Conservation (phyloP, 2,329 filamentous ascomycete genomes). For the Venturia effusa region DNA sequence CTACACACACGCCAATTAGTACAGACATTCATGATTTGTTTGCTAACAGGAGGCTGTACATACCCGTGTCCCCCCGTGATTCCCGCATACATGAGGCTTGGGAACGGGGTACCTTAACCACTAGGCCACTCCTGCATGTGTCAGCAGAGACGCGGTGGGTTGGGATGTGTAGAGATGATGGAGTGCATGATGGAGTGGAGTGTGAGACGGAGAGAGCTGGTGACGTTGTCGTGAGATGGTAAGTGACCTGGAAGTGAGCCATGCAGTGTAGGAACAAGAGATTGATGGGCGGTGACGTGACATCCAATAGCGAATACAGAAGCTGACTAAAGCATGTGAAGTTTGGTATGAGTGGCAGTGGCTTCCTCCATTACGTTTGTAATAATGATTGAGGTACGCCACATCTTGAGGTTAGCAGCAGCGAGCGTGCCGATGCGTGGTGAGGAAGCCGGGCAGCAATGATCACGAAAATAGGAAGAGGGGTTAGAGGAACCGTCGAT, state of each 20-base stretch:
- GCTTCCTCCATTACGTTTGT: not conserved
- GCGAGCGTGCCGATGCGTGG: not conserved
- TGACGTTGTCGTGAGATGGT: not conserved
- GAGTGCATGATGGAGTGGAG: not conserved
- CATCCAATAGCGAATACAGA: no score
- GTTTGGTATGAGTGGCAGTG: not conserved
- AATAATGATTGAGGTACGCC: not conserved
- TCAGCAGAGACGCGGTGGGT: not conserved
- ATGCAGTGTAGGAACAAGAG: not conserved
- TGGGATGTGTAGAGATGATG: not conserved
- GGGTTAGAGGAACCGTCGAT: not conserved
- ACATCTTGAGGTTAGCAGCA: not conserved
- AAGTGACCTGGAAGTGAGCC: not conserved
- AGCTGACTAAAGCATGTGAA: not conserved
- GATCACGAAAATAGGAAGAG: not conserved
- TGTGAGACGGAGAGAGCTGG: not conserved
- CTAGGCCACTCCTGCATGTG: slow-evolving; percentile 23
- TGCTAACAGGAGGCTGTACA: not conserved
- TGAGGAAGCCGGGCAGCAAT: not conserved
- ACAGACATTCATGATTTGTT: not conserved
- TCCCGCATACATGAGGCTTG: slow-evolving; percentile 14
- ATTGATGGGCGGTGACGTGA: not conserved
- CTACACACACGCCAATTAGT: not conserved
- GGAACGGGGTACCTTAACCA: slow-evolving; percentile 31
- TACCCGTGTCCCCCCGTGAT: slow-evolving; percentile 3